Evolutionary conservation across 768 basidiomycete genomes (phyloP).

Genomic region (Tricholoma saponaceum): DNA sequence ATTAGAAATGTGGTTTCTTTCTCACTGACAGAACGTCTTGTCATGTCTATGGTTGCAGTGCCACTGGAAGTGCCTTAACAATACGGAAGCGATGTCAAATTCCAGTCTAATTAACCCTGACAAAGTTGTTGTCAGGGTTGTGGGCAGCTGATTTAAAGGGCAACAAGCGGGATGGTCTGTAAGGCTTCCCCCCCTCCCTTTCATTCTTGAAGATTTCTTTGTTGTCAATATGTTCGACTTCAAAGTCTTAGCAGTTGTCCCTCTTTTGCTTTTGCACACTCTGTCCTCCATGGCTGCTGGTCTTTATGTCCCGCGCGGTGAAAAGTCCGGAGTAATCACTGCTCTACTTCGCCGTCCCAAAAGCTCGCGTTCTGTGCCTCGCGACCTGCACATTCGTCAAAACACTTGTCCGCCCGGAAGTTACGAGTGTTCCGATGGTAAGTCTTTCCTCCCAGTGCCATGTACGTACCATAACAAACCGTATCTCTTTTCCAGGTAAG

Average conservation of each 20-base stretch:
- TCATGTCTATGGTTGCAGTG: too few relatives aligned
- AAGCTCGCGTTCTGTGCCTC: not conserved
- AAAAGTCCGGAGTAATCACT: not conserved
- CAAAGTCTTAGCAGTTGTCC: not conserved
- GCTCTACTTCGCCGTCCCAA: not conserved
- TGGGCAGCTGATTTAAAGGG: too few relatives aligned
- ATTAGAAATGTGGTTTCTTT: too few relatives aligned
- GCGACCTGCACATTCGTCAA: not conserved
- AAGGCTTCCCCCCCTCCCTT: not conserved
- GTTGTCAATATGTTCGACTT: not conserved
- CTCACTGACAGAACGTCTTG: too few relatives aligned
- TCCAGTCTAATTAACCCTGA: too few relatives aligned
- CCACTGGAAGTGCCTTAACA: too few relatives aligned
- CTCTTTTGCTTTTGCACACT: not conserved
- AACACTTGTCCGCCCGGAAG: not conserved
- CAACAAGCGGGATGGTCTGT: not conserved
- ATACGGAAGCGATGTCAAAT: too few relatives aligned
- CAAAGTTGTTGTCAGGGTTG: too few relatives aligned
- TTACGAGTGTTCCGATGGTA: not conserved
- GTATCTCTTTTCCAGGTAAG: not conserved
- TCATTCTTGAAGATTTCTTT: not conserved
- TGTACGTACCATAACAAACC: not conserved
- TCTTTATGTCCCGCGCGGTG: not conserved
- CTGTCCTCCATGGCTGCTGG: not conserved
- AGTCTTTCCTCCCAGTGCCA: not conserved